Conservation (phyloP, 106 monocot genomes). For the Dendrobium officinale region DNA sequence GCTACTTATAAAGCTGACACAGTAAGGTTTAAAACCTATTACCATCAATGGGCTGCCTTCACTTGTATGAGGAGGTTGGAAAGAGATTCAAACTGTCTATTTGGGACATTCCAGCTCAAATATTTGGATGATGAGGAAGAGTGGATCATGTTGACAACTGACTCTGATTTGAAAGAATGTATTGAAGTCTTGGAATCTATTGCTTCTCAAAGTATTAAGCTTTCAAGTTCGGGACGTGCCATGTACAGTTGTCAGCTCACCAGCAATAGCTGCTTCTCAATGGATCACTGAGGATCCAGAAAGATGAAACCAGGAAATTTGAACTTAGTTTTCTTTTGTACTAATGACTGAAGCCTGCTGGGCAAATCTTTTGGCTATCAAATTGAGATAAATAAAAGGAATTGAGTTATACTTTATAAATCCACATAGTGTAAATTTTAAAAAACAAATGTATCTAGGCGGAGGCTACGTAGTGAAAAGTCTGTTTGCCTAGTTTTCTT, state of each 20-base stretch:
- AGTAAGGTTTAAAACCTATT: constrained; percentile 76
- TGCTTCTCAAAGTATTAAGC: constrained; percentile 32
- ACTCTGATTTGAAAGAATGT: constrained; percentile 62
- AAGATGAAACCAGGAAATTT: not conserved
- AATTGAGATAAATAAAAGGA: not conserved
- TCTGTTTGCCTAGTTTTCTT: not conserved
- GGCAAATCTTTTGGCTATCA: not conserved
- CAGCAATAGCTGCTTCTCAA: constrained; percentile 32
- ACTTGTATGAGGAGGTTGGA: constrained; percentile 53
- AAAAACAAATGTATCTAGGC: not conserved
- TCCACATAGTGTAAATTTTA: not conserved
- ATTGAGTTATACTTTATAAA: not conserved
- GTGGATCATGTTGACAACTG: constrained; percentile 64
- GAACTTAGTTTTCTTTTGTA: not conserved
- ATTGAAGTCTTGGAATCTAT: constrained; percentile 57
- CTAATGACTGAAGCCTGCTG: no score
- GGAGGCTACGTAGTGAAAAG: not conserved
- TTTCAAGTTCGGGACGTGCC: constrained; percentile 48
- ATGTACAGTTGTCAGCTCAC: constrained; percentile 29
- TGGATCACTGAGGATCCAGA: not conserved
- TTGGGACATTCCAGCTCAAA: constrained; percentile 70
- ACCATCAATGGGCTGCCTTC: constrained; percentile 36
- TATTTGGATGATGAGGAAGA: constrained; percentile 90
- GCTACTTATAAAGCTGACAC: constrained; percentile 70
- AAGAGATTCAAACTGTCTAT: constrained; percentile 51